A percentile compares a stretch with the other conserved stretches of the same genome.
These are phyloP conservation scores for Aspergillus coremiiformis DNA, from an alignment of 495 filamentous ascomycete species.

Conservation along the genomic window DNA sequence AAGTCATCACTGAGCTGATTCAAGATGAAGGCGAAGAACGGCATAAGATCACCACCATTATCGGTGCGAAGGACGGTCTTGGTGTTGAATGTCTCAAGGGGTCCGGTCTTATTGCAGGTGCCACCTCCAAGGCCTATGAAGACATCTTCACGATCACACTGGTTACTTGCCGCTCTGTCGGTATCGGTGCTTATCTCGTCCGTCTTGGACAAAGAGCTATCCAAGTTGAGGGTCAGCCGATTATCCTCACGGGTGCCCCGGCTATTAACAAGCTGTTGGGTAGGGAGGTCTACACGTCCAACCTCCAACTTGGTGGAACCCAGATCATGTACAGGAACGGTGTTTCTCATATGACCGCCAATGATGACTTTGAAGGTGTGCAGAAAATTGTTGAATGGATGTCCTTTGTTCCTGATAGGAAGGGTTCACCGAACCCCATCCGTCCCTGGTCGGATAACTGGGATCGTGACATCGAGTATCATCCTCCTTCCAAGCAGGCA, in stretches of 20 bases:
- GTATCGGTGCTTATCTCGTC: constrained; percentile 97
- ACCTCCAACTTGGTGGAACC: constrained; percentile 96
- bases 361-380: constrained; percentile 95
- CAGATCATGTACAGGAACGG: constrained; percentile 99
- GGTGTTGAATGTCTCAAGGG: constrained; percentile 97
- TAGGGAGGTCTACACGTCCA: constrained; percentile 97
- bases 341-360: constrained; percentile 97
- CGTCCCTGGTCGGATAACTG: constrained; percentile 76
- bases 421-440: constrained; percentile 80
- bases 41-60: constrained; percentile 88
- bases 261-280: constrained; percentile 98
- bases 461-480: constrained; percentile 87
- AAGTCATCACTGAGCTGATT: constrained; percentile 84
- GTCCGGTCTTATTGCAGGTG: constrained; percentile 95
- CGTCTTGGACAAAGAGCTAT: constrained; percentile 96
- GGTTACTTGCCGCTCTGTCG: constrained; percentile 94
- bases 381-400: constrained; percentile 98
- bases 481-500: constrained; percentile 75
- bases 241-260: constrained; percentile 95
- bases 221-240: constrained; percentile 97
- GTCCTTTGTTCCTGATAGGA: constrained; percentile 92
- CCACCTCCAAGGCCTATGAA: constrained; percentile 92
- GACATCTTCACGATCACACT: constrained; percentile 99
- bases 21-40: constrained; percentile 81
- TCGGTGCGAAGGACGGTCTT: constrained; percentile 91